A percentile compares a stretch with the other conserved stretches of the same genome.
Conservation (phyloP, 179 eudicot species). For the Pouteria campechiana region DNA sequence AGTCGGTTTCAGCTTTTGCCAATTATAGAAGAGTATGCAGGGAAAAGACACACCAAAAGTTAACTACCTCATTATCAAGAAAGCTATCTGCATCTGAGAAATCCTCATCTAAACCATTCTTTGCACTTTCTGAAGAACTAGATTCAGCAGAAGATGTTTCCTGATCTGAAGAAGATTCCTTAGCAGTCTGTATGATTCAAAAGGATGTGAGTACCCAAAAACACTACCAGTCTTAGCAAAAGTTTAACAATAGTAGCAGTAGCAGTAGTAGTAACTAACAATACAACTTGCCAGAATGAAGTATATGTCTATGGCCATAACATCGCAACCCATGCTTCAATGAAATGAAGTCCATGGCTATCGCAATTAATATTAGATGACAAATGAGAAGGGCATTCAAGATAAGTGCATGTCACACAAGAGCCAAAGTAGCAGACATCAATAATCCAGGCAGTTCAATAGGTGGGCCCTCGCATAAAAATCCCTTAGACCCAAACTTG, state of each 20-base stretch:
- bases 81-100: slow-evolving; percentile 54
- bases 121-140: slow-evolving; percentile 57
- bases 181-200: slow-evolving; percentile 33
- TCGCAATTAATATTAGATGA: too few species aligned
- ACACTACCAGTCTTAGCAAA: neutral
- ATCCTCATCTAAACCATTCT: slow-evolving; percentile 31
- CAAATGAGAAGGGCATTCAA: too few species aligned
- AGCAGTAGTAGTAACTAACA: neutral
- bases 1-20: neutral
- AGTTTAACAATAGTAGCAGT: neutral
- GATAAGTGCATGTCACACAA: neutral
- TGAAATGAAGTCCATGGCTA: neutral
- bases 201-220: neutral
- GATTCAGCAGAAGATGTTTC: slow-evolving; percentile 30
- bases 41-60: neutral
- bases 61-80: slow-evolving; percentile 25
- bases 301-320: neutral
- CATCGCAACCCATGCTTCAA: neutral
- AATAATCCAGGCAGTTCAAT: too few species aligned
- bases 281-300: neutral
- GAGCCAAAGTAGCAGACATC: neutral
- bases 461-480: too few species aligned
- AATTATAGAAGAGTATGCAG: neutral
- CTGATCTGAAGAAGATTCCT: slow-evolving; percentile 33
- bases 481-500: too few species aligned